Conservation (phyloP, 257 asterid species). For the Nemophila menziesii region DNA sequence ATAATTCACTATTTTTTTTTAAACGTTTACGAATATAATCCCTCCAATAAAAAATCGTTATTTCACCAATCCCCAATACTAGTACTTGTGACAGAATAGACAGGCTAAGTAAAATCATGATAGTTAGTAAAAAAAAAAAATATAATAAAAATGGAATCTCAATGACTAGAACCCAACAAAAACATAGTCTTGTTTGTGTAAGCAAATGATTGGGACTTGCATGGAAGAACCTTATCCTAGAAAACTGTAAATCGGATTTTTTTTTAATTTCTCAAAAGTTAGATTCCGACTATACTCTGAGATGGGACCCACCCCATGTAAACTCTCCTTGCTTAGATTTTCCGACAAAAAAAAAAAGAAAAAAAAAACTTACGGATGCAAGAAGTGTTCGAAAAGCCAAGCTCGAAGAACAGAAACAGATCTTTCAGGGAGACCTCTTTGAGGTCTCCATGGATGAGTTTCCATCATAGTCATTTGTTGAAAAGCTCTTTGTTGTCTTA, state of each 20-base stretch:
- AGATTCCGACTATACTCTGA: no score
- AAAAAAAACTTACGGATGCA: conserved; percentile 54
- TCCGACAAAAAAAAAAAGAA: not conserved
- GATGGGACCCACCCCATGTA: no score
- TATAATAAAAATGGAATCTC: conserved; percentile 10
- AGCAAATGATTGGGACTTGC: conserved; percentile 30
- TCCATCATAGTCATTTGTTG: conserved; percentile 83
- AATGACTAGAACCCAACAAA: conserved; percentile 24
- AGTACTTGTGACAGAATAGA: conserved; percentile 20
- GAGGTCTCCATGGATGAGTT: conserved; percentile 86
- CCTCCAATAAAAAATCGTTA: no score
- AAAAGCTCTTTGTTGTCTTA: conserved; percentile 64
- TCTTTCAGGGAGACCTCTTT: conserved; percentile 75
- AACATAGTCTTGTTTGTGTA: conserved; percentile 15
- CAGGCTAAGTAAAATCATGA: conserved; percentile 3
- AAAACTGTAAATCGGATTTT: conserved; percentile 13
- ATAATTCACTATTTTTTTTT: no score
- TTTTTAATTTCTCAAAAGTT: conserved; percentile 9
- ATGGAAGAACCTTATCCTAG: conserved; percentile 13
- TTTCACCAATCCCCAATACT: no score
- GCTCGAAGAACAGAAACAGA: conserved; percentile 73
- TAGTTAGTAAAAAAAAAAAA: not conserved
- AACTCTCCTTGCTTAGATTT: no score
- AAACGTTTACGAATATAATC: no score
- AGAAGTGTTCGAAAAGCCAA: conserved; percentile 96